phyloP scores from a whole-genome alignment of 2,329 filamentous ascomycete genomes.

The Ophiostoma australiae region DNA sequence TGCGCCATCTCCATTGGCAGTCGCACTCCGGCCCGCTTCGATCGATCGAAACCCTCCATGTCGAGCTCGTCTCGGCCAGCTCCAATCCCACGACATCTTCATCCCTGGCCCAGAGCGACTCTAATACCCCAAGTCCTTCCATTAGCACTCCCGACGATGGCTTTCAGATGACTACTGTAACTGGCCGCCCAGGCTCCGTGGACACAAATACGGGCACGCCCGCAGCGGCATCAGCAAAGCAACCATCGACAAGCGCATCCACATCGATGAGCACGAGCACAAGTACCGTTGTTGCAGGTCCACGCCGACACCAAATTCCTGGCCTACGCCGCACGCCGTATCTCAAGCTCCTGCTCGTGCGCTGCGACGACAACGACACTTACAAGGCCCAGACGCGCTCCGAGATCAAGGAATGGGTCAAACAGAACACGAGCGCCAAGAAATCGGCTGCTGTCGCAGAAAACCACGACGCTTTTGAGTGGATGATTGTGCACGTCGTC shows the following conservation, averaged over 20 bases:
- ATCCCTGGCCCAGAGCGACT: neutral
- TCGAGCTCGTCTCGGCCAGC: slow-evolving; percentile 71
- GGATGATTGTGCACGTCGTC: slow-evolving; percentile 89
- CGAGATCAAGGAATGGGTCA: slow-evolving; percentile 86
- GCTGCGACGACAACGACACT: slow-evolving; percentile 91
- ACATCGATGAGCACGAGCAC: neutral
- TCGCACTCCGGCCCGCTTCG: slow-evolving; percentile 85
- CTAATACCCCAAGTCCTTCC: neutral
- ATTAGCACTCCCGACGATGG: slow-evolving; percentile 47
- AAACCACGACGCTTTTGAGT: slow-evolving; percentile 94
- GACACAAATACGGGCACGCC: slow-evolving; percentile 30
- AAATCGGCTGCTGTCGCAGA: slow-evolving; percentile 66
- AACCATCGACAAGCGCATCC: neutral
- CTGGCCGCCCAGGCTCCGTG: slow-evolving; percentile 38
- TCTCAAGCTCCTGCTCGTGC: slow-evolving; percentile 79
- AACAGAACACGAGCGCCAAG: slow-evolving; percentile 60
- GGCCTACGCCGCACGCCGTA: slow-evolving; percentile 90
- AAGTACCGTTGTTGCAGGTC: neutral
- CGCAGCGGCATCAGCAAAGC: neutral
- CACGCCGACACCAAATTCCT: slow-evolving; percentile 79
- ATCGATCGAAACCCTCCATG: slow-evolving; percentile 87
- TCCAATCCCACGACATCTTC: slow-evolving; percentile 38
- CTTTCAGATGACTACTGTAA: slow-evolving; percentile 54
- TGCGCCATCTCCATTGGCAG: slow-evolving; percentile 95
- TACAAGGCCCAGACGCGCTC: slow-evolving; percentile 79